These are phyloP conservation scores for Pichia exigua DNA, from an alignment of 805 yeast species.

Conservation along the genomic window DNA sequence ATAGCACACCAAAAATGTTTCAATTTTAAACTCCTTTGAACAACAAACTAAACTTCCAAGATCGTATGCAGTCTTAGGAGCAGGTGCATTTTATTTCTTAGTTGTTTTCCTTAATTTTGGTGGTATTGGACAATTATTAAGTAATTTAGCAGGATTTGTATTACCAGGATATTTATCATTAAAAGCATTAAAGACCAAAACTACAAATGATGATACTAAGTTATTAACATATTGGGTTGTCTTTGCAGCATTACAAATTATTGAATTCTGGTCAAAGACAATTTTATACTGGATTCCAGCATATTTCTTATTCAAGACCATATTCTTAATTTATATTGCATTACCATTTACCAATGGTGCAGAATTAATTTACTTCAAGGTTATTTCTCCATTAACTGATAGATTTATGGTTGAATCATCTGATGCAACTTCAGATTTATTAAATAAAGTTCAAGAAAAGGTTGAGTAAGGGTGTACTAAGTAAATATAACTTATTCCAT, in stretches of 20 bases:
- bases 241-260: slow-evolving; percentile 82
- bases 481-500: background rate
- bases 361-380: slow-evolving; percentile 49
- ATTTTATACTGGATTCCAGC: slow-evolving; percentile 94
- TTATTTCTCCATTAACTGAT: slow-evolving; percentile 61
- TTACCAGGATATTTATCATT: slow-evolving; percentile 87
- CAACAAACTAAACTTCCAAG: slow-evolving; percentile 55
- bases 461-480: slow-evolving; percentile 25
- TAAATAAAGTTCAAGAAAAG: slow-evolving; percentile 40
- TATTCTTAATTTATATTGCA: slow-evolving; percentile 79
- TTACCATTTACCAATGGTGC: slow-evolving; percentile 90
- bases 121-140: slow-evolving; percentile 88
- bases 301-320: slow-evolving; percentile 88
- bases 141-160: slow-evolving; percentile 86
- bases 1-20: slow-evolving; percentile 21
- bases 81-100: slow-evolving; percentile 58
- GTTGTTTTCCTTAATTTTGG: slow-evolving; percentile 84
- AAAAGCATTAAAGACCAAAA: slow-evolving; percentile 67
- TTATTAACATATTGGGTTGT: slow-evolving; percentile 97
- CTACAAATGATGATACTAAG: slow-evolving; percentile 72
- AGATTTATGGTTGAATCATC: slow-evolving; percentile 26
- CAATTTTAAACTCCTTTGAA: slow-evolving; percentile 34
- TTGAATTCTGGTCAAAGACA: slow-evolving; percentile 94
- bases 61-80: slow-evolving; percentile 72
- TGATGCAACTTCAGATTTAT: slow-evolving; percentile 30